Percentiles rank a stretch among this genome's conserved stretches.
These are phyloP conservation scores for Geum urbanum DNA, from an alignment of 306 rosid genomes.

Conservation along the genomic window DNA sequence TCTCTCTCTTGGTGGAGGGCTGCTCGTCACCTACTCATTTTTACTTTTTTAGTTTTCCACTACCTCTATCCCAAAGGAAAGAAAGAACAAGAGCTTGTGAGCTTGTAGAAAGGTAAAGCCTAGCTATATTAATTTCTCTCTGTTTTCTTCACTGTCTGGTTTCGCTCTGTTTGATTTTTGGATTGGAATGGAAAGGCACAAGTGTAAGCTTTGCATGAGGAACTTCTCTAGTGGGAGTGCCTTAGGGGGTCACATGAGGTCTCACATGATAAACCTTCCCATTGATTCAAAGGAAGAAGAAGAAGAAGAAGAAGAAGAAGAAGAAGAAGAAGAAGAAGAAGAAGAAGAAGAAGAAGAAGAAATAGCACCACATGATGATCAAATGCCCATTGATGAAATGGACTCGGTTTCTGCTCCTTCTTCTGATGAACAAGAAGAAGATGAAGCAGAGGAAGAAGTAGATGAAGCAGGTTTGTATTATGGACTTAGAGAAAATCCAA, in stretches of 20 bases:
- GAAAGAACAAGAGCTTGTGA: constrained; percentile 17
- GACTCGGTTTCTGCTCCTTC: constrained; percentile 51
- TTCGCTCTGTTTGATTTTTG: background rate
- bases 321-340: too few species aligned
- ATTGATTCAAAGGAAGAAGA: constrained; percentile 39
- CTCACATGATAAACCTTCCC: constrained; percentile 81
- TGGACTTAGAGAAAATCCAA: constrained; percentile 66
- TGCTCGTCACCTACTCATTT: constrained; percentile 81
- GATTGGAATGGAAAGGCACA: constrained; percentile 65
- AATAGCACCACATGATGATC: background rate
- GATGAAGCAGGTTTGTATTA: constrained; percentile 40
- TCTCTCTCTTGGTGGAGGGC: constrained; percentile 60
- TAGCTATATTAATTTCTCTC: constrained; percentile 22
- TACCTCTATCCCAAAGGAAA: constrained; percentile 25
- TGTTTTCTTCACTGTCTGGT: constrained; percentile 11
- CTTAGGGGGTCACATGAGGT: constrained; percentile 97
- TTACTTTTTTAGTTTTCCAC: constrained; percentile 38
- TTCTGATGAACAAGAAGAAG: constrained; percentile 30
- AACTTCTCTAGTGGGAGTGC: constrained; percentile 89
- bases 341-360: constrained; percentile 24
- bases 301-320: constrained; percentile 13
- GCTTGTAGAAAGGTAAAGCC: constrained; percentile 11
- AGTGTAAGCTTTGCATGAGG: constrained; percentile 68
- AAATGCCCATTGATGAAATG: constrained; percentile 39
- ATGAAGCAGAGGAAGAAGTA: constrained; percentile 9